phyloP scores from a whole-genome alignment of 352 stramenopile genomes.

The Saprolegnia parasitica region DNA sequence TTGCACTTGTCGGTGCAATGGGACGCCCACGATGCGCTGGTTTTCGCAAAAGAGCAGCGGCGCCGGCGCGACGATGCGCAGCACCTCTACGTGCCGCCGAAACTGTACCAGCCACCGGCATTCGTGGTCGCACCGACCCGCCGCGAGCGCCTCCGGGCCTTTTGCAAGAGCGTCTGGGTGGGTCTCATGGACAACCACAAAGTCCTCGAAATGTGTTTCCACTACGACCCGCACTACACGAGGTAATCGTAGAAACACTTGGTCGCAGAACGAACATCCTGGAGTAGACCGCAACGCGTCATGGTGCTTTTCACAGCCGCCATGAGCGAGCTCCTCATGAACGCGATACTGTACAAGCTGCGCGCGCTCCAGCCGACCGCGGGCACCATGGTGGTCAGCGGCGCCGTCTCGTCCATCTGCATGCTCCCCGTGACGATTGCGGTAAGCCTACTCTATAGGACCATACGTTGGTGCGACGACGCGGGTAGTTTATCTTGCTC shows the following conservation, averaged over 20 bases:
- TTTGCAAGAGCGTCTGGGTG: slow-evolving; percentile 40
- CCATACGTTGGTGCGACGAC: too few relatives aligned
- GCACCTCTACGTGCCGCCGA: slow-evolving; percentile 47
- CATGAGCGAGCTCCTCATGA: slow-evolving; percentile 70
- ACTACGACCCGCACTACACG: slow-evolving; percentile 67
- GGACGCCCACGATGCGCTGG: slow-evolving; percentile 44
- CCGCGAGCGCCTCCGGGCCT: slow-evolving; percentile 43
- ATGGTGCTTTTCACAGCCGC: slow-evolving; percentile 67
- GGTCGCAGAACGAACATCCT: not conserved
- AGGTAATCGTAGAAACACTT: too few relatives aligned
- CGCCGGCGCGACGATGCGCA: slow-evolving; percentile 39
- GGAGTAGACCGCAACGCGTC: slow-evolving; percentile 39
- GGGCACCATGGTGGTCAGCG: slow-evolving; percentile 49
- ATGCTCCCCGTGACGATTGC: slow-evolving; percentile 60
- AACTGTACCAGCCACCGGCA: slow-evolving; percentile 51
- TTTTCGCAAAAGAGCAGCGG: slow-evolving; percentile 39
- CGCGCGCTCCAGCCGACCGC: slow-evolving; percentile 42
- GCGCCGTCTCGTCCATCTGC: slow-evolving; percentile 52
- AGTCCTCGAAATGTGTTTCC: slow-evolving; percentile 61
- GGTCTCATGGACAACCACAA: slow-evolving; percentile 66
- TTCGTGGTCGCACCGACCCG: not conserved
- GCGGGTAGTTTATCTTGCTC: slow-evolving; percentile 47
- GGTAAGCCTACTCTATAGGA: not conserved
- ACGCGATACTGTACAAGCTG: slow-evolving; percentile 57
- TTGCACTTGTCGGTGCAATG: slow-evolving; percentile 62